phyloP scores from a whole-genome alignment of 495 filamentous ascomycete species.

The Aspergillus saccharolyticus region DNA sequence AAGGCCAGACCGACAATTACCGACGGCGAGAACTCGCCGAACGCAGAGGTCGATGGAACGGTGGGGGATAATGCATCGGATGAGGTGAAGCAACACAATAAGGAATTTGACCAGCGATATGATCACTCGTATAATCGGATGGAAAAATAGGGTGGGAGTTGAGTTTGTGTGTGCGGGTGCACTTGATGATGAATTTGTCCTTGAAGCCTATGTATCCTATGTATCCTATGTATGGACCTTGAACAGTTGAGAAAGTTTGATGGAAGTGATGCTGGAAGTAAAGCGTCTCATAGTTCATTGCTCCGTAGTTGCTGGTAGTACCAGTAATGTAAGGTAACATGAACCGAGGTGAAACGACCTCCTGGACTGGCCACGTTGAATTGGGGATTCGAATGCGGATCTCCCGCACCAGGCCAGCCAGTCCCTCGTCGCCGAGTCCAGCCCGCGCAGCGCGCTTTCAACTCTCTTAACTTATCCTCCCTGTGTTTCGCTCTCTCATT shows the following conservation, averaged over 20 bases:
- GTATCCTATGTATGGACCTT: no score
- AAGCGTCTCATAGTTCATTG: no score
- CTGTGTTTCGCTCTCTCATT: constrained; percentile 3
- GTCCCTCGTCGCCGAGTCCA: constrained; percentile 5
- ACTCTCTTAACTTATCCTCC: neutral
- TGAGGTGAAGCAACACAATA: constrained; percentile 39
- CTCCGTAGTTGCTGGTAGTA: no score
- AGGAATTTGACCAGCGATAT: constrained; percentile 32
- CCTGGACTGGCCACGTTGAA: constrained; percentile 14
- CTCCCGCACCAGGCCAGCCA: constrained; percentile 2
- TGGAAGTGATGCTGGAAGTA: no score
- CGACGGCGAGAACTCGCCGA: constrained; percentile 28
- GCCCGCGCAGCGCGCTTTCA: neutral
- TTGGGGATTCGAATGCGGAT: constrained; percentile 11
- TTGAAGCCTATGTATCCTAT: neutral
- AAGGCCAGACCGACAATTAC: constrained; percentile 34
- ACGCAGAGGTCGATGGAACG: constrained; percentile 30
- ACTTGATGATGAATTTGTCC: no score
- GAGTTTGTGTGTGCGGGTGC: neutral
- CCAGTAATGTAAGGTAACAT: neutral
- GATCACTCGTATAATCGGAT: constrained; percentile 38
- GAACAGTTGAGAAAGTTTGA: no score
- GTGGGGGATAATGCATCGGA: constrained; percentile 25
- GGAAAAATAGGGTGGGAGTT: constrained; percentile 28
- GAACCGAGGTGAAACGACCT: neutral